Percentiles rank a stretch among this genome's conserved stretches.
These are phyloP conservation scores for Serendipita indica DNA, from an alignment of 768 basidiomycete genomes.

Conservation along the genomic window DNA sequence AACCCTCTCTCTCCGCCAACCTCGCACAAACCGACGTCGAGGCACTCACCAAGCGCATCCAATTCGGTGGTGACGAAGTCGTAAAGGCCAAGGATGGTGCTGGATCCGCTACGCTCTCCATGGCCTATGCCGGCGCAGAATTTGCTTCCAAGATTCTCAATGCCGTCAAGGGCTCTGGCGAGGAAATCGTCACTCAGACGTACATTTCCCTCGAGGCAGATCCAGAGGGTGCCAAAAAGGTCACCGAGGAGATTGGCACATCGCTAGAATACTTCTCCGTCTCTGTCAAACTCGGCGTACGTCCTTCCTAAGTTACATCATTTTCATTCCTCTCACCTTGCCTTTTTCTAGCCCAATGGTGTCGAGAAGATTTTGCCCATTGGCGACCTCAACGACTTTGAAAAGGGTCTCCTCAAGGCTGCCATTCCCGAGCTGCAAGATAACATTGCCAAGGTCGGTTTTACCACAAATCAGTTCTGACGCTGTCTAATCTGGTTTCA, in stretches of 20 bases:
- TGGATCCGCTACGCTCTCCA: constrained; percentile 91
- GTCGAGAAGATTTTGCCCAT: constrained; percentile 71
- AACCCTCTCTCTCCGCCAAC: constrained; percentile 54
- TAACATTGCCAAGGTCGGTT: constrained; percentile 42
- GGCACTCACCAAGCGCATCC: constrained; percentile 66
- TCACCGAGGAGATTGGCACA: constrained; percentile 62
- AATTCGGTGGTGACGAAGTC: constrained; percentile 95
- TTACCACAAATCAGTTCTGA: no score
- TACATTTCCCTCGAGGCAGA: constrained; percentile 72
- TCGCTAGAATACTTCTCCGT: constrained; percentile 81
- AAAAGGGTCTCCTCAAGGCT: constrained; percentile 61
- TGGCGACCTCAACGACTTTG: constrained; percentile 55
- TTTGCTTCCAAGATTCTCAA: constrained; percentile 73
- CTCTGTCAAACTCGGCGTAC: constrained; percentile 75
- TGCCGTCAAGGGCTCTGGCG: constrained; percentile 70
- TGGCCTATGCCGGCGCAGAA: constrained; percentile 89
- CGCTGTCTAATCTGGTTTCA: not conserved
- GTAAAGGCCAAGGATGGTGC: constrained; percentile 93
- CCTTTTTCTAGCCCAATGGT: constrained; percentile 46
- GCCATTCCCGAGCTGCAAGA: constrained; percentile 63
- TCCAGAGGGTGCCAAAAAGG: constrained; percentile 48
- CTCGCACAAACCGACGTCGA: constrained; percentile 36
- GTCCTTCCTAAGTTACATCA: constrained; percentile 13
- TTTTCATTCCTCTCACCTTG: constrained; percentile 7
- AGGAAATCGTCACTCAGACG: constrained; percentile 68